Evolutionary conservation across 192 early-diverging fungal genomes (phyloP).

Genomic region (Paraglomus occultum): DNA sequence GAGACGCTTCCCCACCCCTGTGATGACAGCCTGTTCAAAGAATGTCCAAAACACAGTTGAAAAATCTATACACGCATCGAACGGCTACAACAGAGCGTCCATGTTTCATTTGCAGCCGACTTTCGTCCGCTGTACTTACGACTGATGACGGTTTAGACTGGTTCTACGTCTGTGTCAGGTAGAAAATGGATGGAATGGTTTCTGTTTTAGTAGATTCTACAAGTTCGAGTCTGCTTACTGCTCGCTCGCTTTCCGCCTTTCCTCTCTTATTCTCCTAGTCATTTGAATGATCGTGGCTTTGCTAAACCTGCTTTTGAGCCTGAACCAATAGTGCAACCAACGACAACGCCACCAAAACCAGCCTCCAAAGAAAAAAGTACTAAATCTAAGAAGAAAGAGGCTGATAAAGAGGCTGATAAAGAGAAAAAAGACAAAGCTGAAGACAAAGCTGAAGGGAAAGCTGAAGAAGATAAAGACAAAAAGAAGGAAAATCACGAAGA

Average conservation of each 20-base stretch:
- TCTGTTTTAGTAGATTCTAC: background rate
- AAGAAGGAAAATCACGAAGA: slow-evolving; percentile 23
- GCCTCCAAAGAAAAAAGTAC: background rate
- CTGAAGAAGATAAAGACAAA: slow-evolving; percentile 18
- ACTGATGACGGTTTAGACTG: slow-evolving; percentile 41
- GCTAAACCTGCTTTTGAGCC: slow-evolving; percentile 26
- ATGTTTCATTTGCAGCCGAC: slow-evolving; percentile 47
- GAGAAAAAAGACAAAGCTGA: slow-evolving; percentile 31
- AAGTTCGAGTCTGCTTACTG: background rate
- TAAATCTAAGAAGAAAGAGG: slow-evolving; percentile 28
- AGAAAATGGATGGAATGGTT: background rate
- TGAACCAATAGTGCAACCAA: background rate
- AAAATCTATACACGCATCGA: slow-evolving; percentile 39
- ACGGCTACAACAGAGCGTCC: slow-evolving; percentile 38
- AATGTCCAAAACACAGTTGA: background rate
- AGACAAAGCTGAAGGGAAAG: slow-evolving; percentile 27
- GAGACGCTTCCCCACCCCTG: background rate
- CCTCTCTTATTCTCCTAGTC: slow-evolving; percentile 12
- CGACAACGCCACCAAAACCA: background rate
- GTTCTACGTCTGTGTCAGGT: slow-evolving; percentile 43
- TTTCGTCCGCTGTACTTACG: slow-evolving; percentile 38
- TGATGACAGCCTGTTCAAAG: background rate
- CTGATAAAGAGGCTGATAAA: slow-evolving; percentile 16
- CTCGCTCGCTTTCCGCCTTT: background rate
- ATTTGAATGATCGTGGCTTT: slow-evolving; percentile 41